phyloP scores from a whole-genome alignment of 805 yeast genomes.

The Hanseniaspora thailandica region DNA sequence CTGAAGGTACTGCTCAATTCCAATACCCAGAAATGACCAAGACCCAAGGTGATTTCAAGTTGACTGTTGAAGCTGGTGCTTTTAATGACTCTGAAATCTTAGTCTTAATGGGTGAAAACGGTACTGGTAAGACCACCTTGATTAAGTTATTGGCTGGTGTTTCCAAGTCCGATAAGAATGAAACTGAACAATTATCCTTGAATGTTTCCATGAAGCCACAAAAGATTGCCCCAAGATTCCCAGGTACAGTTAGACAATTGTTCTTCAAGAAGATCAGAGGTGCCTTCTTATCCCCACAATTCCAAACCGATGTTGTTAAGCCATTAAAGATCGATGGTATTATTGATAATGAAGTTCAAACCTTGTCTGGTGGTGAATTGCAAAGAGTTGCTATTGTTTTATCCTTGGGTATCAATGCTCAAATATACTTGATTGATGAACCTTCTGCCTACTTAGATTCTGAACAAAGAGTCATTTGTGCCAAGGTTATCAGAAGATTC shows the following conservation, averaged over 20 bases:
- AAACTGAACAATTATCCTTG: constrained; percentile 66
- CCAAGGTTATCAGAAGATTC: constrained; percentile 94
- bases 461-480: constrained; percentile 98
- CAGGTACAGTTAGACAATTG: constrained; percentile 96
- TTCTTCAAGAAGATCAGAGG: constrained; percentile 94
- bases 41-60: constrained; percentile 92
- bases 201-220: constrained; percentile 98
- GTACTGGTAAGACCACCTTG: constrained; percentile 98
- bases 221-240: constrained; percentile 96
- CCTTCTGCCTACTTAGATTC: constrained; percentile 98
- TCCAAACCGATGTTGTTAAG: constrained; percentile 94
- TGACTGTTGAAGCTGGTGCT: constrained; percentile 72
- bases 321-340: constrained; percentile 89
- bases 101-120: constrained; percentile 99
- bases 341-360: constrained; percentile 95
- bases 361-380: constrained; percentile 97
- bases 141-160: constrained; percentile 93
- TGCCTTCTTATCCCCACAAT: constrained; percentile 88
- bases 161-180: constrained; percentile 73
- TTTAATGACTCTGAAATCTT: constrained; percentile 93
- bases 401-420: constrained; percentile 89
- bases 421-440: constrained; percentile 92
- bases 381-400: constrained; percentile 97
- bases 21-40: constrained; percentile 71
- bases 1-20: constrained; percentile 61